Percentiles rank a stretch among this genome's conserved stretches.
phyloP scores from a whole-genome alignment of 192 early-diverging fungal species.

The Backusella sp. region DNA sequence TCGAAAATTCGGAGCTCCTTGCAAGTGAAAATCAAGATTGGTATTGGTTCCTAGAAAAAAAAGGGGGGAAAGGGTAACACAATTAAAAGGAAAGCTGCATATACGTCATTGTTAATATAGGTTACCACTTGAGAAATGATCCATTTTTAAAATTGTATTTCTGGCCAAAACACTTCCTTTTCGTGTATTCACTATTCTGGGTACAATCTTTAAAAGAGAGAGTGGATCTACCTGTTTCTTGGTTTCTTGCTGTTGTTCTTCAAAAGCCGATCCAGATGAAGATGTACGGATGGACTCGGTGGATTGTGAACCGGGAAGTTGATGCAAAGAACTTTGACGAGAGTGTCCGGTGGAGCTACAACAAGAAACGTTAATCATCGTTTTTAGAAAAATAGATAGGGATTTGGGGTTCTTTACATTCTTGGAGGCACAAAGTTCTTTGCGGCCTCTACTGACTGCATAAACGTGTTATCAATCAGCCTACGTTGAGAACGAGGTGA shows the following conservation, averaged over 20 bases:
- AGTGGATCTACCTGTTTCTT: background rate
- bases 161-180: constrained; percentile 56
- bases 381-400: too few relatives aligned
- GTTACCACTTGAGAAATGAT: constrained; percentile 51
- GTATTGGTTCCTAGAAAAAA: constrained; percentile 30
- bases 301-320: constrained; percentile 1
- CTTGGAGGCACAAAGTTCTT: constrained; percentile 16
- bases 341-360: background rate
- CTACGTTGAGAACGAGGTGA: constrained; percentile 11
- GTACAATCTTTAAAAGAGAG: constrained; percentile 7
- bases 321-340: background rate
- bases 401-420: background rate
- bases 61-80: background rate
- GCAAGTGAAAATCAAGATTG: constrained; percentile 55
- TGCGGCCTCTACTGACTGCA: background rate
- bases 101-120: constrained; percentile 6
- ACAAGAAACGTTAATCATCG: too few relatives aligned
- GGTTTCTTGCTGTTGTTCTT: background rate
- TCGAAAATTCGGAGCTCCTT: constrained; percentile 67
- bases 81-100: background rate
- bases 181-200: constrained; percentile 41
- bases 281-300: background rate
- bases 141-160: constrained; percentile 56
- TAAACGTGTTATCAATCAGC: background rate
- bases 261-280: background rate